Conservation (phyloP, 2,329 filamentous ascomycete genomes). For the Xylariales sp. region DNA sequence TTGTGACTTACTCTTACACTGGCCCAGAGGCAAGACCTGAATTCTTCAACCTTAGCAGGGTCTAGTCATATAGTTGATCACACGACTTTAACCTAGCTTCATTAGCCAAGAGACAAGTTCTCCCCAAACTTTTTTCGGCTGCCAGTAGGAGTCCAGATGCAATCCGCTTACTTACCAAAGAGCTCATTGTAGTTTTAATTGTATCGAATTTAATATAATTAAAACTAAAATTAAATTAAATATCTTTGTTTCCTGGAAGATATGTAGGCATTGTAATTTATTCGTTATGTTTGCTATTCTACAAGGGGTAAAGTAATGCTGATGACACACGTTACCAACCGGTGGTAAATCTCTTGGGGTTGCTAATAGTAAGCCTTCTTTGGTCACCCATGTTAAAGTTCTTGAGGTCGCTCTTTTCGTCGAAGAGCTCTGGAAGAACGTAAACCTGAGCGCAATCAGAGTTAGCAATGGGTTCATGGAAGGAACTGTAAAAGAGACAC, state of each 20-base stretch:
- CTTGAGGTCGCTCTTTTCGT: too few species aligned
- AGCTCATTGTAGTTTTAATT: slow-evolving; percentile 33
- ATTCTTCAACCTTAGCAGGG: slow-evolving; percentile 33
- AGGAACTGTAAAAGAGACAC: too few species aligned
- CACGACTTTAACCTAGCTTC: slow-evolving; percentile 35
- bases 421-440: too few species aligned
- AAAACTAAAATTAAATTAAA: too few species aligned
- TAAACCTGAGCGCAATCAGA: too few species aligned
- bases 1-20: slow-evolving; percentile 8
- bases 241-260: too few species aligned
- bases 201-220: too few species aligned
- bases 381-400: too few species aligned
- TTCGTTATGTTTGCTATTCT: slow-evolving; percentile 25
- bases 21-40: slow-evolving; percentile 36
- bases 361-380: too few species aligned
- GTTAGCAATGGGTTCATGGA: too few species aligned
- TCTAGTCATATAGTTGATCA: slow-evolving; percentile 35
- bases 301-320: slow-evolving; percentile 15
- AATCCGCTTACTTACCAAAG: slow-evolving; percentile 19
- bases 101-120: slow-evolving; percentile 32
- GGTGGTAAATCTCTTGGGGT: too few species aligned
- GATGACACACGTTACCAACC: slow-evolving; percentile 33
- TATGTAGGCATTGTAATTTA: slow-evolving; percentile 32
- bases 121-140: slow-evolving; percentile 23
- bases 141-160: slow-evolving; percentile 28